A percentile compares a stretch with the other conserved stretches of the same genome.
These are phyloP conservation scores for Micromonas commoda DNA, from an alignment of 139 green algal species.

Conservation along the genomic window DNA sequence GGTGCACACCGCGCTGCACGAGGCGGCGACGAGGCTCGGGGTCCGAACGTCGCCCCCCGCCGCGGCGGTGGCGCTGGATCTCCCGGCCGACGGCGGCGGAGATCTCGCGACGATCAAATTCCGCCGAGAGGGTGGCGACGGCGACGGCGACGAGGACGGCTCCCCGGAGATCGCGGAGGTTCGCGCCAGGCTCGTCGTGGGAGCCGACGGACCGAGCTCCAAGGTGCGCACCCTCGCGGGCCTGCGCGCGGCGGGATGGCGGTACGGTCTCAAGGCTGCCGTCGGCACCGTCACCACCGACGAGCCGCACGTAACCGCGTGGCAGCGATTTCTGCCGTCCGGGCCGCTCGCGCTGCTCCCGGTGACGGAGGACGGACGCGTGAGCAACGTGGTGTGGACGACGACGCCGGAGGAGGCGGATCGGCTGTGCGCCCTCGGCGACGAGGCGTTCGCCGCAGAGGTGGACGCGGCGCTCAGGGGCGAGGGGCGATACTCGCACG, in stretches of 20 bases:
- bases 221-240: conserved; percentile 26
- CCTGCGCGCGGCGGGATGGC: background rate
- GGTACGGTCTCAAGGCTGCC: conserved; percentile 32
- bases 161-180: background rate
- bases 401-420: conserved; percentile 33
- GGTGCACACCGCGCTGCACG: background rate
- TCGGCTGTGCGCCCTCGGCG: conserved; percentile 22
- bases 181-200: conserved; percentile 34
- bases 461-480: conserved; percentile 34
- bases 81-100: background rate
- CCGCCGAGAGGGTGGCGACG: background rate
- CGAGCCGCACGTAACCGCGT: conserved; percentile 31
- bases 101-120: background rate
- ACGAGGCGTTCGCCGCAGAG: conserved; percentile 34
- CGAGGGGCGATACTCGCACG: background rate
- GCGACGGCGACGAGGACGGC: background rate
- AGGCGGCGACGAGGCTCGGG: background rate
- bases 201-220: conserved; percentile 32
- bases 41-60: background rate
- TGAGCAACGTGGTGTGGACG: conserved; percentile 48
- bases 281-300: conserved; percentile 29
- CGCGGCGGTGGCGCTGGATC: background rate
- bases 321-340: conserved; percentile 45
- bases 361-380: background rate
- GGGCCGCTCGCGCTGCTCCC: conserved; percentile 47